These are phyloP conservation scores for Alternaria sp. DNA, from an alignment of 2,329 filamentous ascomycete species.

Conservation along the genomic window DNA sequence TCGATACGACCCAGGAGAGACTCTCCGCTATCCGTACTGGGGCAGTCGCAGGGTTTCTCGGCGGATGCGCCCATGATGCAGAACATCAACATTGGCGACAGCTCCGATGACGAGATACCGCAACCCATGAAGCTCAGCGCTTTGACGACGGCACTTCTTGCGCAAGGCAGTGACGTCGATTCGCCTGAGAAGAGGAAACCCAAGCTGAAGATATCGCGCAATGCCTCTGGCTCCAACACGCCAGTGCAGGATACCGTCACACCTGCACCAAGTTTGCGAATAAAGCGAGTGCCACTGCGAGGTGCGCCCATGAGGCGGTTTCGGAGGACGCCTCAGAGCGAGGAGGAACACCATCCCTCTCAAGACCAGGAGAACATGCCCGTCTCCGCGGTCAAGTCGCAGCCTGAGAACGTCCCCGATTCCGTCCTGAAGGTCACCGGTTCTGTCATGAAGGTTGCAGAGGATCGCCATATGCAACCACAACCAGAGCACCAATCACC, in stretches of 20 bases:
- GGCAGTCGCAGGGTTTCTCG: conserved; percentile 53
- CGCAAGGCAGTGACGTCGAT: conserved; percentile 52
- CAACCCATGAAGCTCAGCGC: conserved; percentile 89
- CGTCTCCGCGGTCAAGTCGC: conserved; percentile 38
- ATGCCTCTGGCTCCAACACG: conserved; percentile 41
- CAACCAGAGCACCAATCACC: conserved; percentile 36
- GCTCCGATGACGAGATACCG: conserved; percentile 92
- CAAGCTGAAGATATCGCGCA: conserved; percentile 48
- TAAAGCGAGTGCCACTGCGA: conserved; percentile 48
- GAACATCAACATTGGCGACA: conserved; percentile 71
- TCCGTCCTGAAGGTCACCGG: conserved; percentile 41
- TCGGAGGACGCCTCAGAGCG: conserved; percentile 48
- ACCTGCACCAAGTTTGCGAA: conserved; percentile 48
- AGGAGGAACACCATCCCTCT: conserved; percentile 48
- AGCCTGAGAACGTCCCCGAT: conserved; percentile 35
- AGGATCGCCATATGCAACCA: conserved; percentile 29
- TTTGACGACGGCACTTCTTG: conserved; percentile 82
- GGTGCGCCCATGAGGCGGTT: conserved; percentile 49
- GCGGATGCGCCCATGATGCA: conserved; percentile 55
- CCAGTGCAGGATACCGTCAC: conserved; percentile 49
- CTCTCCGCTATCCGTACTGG: conserved; percentile 55
- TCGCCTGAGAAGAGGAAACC: conserved; percentile 48
- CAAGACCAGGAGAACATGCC: conserved; percentile 85
- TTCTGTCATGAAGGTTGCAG: conserved; percentile 45
- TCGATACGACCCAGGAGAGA: conserved; percentile 49